Evolutionary conservation across 2,329 filamentous ascomycete species (phyloP), one percentile per base, ranked within the genome.

Genomic region (Stemphylium beticola): DNA sequence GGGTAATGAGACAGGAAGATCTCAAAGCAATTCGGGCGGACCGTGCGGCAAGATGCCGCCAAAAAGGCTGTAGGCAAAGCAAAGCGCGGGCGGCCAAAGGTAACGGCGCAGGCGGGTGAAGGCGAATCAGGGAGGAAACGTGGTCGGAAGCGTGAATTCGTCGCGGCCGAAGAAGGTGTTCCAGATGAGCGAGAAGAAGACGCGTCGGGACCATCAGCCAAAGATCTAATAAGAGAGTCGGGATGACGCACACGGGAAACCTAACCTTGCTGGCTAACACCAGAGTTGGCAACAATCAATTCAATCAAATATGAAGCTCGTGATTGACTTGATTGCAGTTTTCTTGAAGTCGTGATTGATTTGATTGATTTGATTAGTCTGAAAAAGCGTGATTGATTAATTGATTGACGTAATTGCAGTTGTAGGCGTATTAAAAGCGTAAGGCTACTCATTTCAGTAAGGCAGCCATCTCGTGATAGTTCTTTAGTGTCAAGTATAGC

Each of bases 1-100:
- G 33, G 26, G 53, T 57, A 9, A 32, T 45, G 41, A 59, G 33
- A 31, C 50, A 44, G 12, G 48, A 59, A 29, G 42, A 56, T 45
- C 49, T 59, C 29, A 46, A 56, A 29, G 29, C 41, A 39, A 20
- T 24, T 22, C 51, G 51, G 47, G 55, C 55, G 17, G 33, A 52
- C 15, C 55, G 48, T 32, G 55, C 50, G 32, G 22, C 3, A 24
- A 24, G 22, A 24, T 24, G 4, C 22, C 8, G 22, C 22, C 22
- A 24, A 4, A 24, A 24, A 24, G 22, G 22, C 6, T 24, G 31
- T 34, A 49, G 31, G 47, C 26, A 53, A 53, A 46, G 41, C 15
- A 36, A 53, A 53, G 41, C 42, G 49, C 34, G 20, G 49, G 34
- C 38, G 18, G 26, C 22, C 49, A 36, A 47, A 40, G 49, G 31